Conservation (phyloP, 345 rosid species). For the Rhodomyrtus tomentosa region DNA sequence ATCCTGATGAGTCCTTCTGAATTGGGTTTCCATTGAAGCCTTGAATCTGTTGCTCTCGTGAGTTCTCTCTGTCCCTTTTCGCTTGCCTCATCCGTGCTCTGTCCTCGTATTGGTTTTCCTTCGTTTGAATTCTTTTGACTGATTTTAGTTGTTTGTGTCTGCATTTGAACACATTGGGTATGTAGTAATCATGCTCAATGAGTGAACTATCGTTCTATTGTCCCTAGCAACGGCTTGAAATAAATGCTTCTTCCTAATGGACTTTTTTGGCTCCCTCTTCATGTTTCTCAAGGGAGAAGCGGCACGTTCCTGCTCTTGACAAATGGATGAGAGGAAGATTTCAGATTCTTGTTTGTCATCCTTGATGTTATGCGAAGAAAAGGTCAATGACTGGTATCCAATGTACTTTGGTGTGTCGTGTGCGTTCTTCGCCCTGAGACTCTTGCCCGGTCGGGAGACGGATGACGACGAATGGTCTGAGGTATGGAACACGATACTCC, state of each 20-base stretch:
- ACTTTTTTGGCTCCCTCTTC: background rate
- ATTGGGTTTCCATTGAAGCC: background rate
- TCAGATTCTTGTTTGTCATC: conserved; percentile 9
- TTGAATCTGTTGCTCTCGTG: background rate
- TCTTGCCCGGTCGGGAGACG: conserved; percentile 22
- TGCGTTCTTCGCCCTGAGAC: conserved; percentile 42
- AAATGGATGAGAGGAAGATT: conserved; percentile 29
- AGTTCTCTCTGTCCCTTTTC: background rate
- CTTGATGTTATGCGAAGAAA: conserved; percentile 14
- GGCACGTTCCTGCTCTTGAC: background rate
- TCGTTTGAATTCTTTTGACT: background rate
- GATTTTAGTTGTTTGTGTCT: background rate
- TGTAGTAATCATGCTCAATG: background rate
- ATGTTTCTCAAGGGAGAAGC: conserved; percentile 14
- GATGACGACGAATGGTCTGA: conserved; percentile 46
- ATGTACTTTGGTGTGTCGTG: conserved; percentile 63
- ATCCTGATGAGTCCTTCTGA: background rate
- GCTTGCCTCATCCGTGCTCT: background rate
- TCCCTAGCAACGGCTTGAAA: background rate
- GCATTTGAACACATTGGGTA: background rate
- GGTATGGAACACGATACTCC: conserved; percentile 42
- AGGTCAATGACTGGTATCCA: conserved; percentile 31
- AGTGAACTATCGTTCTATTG: background rate
- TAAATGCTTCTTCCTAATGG: background rate
- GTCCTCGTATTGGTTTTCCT: background rate